Evolutionary conservation across 2,329 filamentous ascomycete species (phyloP).

Genomic region (Onygenales sp.): DNA sequence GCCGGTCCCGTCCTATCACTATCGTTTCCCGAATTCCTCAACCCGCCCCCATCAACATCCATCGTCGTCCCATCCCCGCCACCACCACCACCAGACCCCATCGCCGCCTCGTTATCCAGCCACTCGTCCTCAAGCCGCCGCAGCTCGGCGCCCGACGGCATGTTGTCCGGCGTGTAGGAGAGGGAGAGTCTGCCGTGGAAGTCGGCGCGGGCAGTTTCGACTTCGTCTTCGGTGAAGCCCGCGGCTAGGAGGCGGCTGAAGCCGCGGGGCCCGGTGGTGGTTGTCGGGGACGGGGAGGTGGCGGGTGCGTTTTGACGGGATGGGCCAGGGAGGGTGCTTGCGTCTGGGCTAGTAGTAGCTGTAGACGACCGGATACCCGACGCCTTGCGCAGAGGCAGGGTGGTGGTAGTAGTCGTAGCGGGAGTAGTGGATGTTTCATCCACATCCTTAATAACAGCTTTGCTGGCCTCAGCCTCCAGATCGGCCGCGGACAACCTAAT

Average conservation of each 20-base stretch:
- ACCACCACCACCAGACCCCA: conserved; percentile 29
- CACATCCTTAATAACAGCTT: conserved; percentile 3
- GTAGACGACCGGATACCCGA: too few species aligned
- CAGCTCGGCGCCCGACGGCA: conserved; percentile 69
- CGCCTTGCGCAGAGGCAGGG: too few species aligned
- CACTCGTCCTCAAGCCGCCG: conserved; percentile 77
- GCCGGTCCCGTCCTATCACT: conserved; percentile 23
- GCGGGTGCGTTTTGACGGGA: neutral
- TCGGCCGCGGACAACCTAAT: conserved; percentile 60
- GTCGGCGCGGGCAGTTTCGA: conserved; percentile 75
- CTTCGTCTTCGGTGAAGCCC: conserved; percentile 74
- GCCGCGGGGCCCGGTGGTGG: conserved; percentile 57
- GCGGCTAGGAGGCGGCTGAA: conserved; percentile 78
- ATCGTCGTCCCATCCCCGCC: conserved; percentile 24
- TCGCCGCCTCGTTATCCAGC: conserved; percentile 56
- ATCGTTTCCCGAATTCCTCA: conserved; percentile 3
- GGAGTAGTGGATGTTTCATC: neutral
- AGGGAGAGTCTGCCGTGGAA: conserved; percentile 77
- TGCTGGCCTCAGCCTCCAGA: conserved; percentile 54
- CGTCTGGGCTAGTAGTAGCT: too few species aligned
- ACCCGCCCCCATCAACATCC: conserved; percentile 28
- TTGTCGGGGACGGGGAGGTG: conserved; percentile 13
- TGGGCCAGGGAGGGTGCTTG: too few species aligned
- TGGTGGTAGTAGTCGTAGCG: too few species aligned
- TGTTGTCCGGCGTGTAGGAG: conserved; percentile 76